These are phyloP conservation scores for Geotrichum phurueaensis DNA, from an alignment of 1,139 yeast species.

Conservation along the genomic window DNA sequence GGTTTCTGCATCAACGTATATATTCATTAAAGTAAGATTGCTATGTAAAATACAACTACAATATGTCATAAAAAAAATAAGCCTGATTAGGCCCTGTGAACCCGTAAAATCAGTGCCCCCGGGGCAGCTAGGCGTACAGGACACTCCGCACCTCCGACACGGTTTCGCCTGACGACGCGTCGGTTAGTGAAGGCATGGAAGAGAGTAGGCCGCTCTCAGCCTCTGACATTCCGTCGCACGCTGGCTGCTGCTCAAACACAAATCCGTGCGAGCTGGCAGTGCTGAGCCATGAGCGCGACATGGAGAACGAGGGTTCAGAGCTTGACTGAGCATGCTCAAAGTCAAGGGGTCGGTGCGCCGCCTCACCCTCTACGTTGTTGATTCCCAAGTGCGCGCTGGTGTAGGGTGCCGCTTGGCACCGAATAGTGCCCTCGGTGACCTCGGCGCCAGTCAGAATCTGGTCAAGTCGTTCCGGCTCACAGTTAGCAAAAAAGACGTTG, in stretches of 20 bases:
- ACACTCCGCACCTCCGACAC: constrained; percentile 3
- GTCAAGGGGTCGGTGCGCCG: background rate
- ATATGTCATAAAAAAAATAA: background rate
- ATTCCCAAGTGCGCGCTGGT: background rate
- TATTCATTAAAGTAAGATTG: background rate
- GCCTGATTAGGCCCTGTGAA: background rate
- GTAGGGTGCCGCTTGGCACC: background rate
- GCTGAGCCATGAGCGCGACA: background rate
- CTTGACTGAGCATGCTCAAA: background rate
- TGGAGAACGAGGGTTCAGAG: background rate
- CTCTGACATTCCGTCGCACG: background rate
- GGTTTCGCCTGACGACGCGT: constrained; percentile 8
- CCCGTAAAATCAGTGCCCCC: background rate
- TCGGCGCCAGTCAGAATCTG: constrained; percentile 32
- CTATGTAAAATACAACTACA: background rate
- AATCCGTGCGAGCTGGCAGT: background rate
- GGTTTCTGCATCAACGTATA: background rate
- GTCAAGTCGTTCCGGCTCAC: constrained; percentile 32
- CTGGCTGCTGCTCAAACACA: background rate
- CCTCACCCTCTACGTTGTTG: background rate
- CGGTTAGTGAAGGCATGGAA: constrained; percentile 9
- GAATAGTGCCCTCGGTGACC: constrained; percentile 30
- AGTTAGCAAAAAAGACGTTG: constrained; percentile 37
- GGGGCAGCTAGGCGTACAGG: background rate
- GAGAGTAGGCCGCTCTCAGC: background rate